Evolutionary conservation across 2,329 filamentous ascomycete genomes (phyloP).

Genomic region (Xylaria sp.): DNA sequence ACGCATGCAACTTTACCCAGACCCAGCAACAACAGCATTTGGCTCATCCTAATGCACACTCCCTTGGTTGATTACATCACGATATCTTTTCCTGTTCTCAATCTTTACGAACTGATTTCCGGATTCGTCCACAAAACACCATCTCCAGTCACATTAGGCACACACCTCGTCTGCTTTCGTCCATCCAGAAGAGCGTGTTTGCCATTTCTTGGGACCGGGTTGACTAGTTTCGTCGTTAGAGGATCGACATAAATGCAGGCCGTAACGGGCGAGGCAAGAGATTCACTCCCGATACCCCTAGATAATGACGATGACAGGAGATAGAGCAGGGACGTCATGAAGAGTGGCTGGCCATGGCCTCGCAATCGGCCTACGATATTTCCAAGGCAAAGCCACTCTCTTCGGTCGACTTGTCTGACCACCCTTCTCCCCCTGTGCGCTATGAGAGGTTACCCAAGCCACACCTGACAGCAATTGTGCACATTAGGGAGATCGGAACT

Average conservation of each 20-base stretch:
- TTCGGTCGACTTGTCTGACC: constrained; percentile 28
- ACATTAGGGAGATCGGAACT: constrained; percentile 11
- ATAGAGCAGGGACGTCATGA: constrained; percentile 8
- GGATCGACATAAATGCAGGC: constrained; percentile 7
- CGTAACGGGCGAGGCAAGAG: constrained; percentile 8
- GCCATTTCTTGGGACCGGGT: constrained; percentile 6
- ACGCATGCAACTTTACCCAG: constrained; percentile 19
- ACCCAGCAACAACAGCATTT: constrained; percentile 13
- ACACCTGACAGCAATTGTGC: constrained; percentile 27
- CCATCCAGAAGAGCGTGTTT: neutral
- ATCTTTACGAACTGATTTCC: constrained; percentile 13
- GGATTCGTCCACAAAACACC: constrained; percentile 24
- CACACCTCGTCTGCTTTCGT: constrained; percentile 25
- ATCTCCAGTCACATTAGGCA: constrained; percentile 24
- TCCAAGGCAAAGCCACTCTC: neutral
- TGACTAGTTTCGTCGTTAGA: neutral
- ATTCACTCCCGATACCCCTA: constrained; percentile 15
- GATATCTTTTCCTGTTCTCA: constrained; percentile 15
- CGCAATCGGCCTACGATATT: neutral
- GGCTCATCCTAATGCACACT: constrained; percentile 16
- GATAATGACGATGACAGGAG: constrained; percentile 2
- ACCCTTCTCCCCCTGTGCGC: constrained; percentile 14
- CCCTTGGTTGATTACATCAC: constrained; percentile 24
- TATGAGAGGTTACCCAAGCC: neutral
- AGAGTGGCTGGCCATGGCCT: neutral